phyloP scores from a whole-genome alignment of 2,329 filamentous ascomycete species.

The Penicillium sp. region DNA sequence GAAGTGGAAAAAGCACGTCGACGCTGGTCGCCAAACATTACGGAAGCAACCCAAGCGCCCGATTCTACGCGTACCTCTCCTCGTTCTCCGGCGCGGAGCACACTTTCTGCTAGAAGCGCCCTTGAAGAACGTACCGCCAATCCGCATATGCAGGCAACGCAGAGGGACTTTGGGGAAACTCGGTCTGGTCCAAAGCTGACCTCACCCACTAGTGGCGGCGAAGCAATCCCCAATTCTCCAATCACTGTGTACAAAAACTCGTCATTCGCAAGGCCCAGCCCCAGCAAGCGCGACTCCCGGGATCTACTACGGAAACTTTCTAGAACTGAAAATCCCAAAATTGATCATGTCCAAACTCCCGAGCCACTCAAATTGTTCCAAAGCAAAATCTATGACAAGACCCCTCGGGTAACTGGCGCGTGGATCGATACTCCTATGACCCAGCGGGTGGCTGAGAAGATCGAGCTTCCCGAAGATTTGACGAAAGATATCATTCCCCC shows the following conservation, averaged over 20 bases:
- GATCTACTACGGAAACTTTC: constrained; percentile 45
- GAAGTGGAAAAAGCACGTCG: constrained; percentile 10
- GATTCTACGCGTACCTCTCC: constrained; percentile 31
- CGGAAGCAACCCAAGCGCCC: constrained; percentile 30
- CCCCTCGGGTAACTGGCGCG: constrained; percentile 45
- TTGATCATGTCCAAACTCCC: constrained; percentile 34
- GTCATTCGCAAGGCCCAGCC: constrained; percentile 29
- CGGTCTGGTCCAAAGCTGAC: constrained; percentile 15
- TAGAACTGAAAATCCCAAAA: constrained; percentile 37
- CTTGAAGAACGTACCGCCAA: constrained; percentile 25
- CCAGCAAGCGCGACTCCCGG: constrained; percentile 37
- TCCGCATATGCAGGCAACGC: constrained; percentile 10
- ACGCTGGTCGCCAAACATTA: constrained; percentile 17
- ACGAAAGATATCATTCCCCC: constrained; percentile 27
- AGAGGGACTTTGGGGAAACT: constrained; percentile 10
- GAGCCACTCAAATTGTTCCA: constrained; percentile 32
- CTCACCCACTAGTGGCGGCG: constrained; percentile 21
- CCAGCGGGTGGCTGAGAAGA: constrained; percentile 28
- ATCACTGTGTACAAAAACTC: constrained; percentile 38
- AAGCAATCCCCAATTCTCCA: constrained; percentile 40
- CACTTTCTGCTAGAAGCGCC: constrained; percentile 20
- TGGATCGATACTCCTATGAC: constrained; percentile 50
- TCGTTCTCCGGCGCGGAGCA: constrained; percentile 30
- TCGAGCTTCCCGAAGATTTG: constrained; percentile 23
- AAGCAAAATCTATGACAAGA: constrained; percentile 41